Evolutionary conservation across 2,329 filamentous ascomycete species (phyloP).

Genomic region (Trichoderma afroharzianum): DNA sequence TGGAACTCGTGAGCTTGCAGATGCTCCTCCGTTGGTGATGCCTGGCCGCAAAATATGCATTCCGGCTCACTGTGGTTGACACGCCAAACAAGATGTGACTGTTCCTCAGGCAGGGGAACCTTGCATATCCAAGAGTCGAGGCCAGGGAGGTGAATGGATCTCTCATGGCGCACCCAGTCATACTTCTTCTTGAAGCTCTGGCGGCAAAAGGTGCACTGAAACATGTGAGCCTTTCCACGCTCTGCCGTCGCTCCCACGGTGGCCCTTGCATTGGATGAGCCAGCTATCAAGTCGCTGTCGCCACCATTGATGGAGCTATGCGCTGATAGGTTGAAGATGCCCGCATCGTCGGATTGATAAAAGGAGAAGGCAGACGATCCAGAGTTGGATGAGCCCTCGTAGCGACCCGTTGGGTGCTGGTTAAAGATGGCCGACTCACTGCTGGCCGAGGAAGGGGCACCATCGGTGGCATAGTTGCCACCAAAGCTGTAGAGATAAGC

Average conservation of each 20-base stretch:
- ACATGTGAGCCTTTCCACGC: conserved; percentile 24
- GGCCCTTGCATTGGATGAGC: conserved; percentile 22
- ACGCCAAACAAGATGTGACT: conserved; percentile 46
- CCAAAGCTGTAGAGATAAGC: neutral
- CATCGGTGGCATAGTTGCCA: conserved; percentile 23
- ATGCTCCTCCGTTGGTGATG: conserved; percentile 34
- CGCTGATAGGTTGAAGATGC: conserved; percentile 22
- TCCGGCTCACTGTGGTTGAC: conserved; percentile 42
- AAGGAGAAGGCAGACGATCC: conserved; percentile 28
- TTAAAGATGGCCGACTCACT: conserved; percentile 29
- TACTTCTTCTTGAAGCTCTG: conserved; percentile 39
- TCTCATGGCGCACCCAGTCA: conserved; percentile 46
- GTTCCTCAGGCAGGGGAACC: conserved; percentile 31
- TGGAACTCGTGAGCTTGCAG: conserved; percentile 40
- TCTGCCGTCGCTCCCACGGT: conserved; percentile 16
- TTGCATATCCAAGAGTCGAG: conserved; percentile 49
- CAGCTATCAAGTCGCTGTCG: conserved; percentile 8
- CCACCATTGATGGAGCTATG: conserved; percentile 2
- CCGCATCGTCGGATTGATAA: conserved; percentile 14
- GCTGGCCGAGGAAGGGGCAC: conserved; percentile 31
- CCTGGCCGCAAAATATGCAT: conserved; percentile 39
- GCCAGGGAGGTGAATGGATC: conserved; percentile 45
- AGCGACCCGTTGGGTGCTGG: conserved; percentile 13
- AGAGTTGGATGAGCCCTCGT: conserved; percentile 27
- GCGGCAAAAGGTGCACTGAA: conserved; percentile 38